A percentile compares a stretch with the other conserved stretches of the same genome.
phyloP scores from a whole-genome alignment of 1,284 basidiomycete genomes.

The Cutaneotrichosporon sp. region DNA sequence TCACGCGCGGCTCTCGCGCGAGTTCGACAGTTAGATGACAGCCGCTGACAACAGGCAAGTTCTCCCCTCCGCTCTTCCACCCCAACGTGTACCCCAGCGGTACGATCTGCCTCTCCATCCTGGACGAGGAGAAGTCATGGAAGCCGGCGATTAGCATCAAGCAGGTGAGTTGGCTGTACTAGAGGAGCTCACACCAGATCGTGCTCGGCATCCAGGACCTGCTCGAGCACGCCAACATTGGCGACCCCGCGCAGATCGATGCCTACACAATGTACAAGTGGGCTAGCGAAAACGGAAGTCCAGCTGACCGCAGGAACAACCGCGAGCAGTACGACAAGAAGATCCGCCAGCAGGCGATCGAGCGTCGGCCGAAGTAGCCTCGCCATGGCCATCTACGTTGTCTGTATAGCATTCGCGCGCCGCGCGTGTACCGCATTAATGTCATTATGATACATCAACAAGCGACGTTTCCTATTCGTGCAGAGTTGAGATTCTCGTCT shows the following conservation, averaged over 20 bases:
- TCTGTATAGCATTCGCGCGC: not conserved
- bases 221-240: slow-evolving; percentile 89
- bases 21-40: too few species aligned
- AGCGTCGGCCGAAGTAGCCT: slow-evolving; percentile 67
- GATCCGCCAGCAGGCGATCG: slow-evolving; percentile 77
- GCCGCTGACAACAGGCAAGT: slow-evolving; percentile 75
- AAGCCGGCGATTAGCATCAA: slow-evolving; percentile 99
- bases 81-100: slow-evolving; percentile 99
- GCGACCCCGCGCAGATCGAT: slow-evolving; percentile 94
- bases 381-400: not conserved
- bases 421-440: not conserved
- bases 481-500: not conserved
- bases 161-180: slow-evolving; percentile 67
- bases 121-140: slow-evolving; percentile 99
- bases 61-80: slow-evolving; percentile 92
- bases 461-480: not conserved
- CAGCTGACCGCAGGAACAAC: slow-evolving; percentile 68
- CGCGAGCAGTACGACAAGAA: slow-evolving; percentile 82
- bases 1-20: not conserved
- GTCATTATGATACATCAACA: not conserved
- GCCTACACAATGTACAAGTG: slow-evolving; percentile 98
- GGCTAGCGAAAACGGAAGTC: too few species aligned
- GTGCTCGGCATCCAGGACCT: slow-evolving; percentile 93
- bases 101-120: slow-evolving; percentile 95
- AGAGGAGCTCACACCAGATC: slow-evolving; percentile 62